A percentile compares a stretch with the other conserved stretches of the same genome.
Conservation (phyloP, 2,329 filamentous ascomycete genomes). For the Aureobasidium sp. region DNA sequence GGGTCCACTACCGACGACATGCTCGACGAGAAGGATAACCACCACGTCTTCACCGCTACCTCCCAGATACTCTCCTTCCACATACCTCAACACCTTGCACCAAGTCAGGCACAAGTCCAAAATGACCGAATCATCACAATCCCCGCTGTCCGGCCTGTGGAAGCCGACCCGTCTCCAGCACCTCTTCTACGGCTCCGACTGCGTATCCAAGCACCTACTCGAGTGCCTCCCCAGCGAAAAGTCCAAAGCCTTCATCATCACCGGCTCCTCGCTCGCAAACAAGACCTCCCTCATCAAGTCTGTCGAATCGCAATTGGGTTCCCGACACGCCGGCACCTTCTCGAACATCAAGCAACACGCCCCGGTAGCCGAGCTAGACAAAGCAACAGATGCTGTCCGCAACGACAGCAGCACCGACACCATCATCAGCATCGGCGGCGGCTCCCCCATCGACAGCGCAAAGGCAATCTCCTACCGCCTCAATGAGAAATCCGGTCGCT, state of each 20-base stretch:
- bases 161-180: conserved; percentile 41
- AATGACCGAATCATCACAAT: conserved; percentile 35
- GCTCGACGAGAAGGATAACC: background rate
- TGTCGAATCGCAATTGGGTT: conserved; percentile 40
- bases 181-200: conserved; percentile 42
- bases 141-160: conserved; percentile 42
- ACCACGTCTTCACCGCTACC: background rate
- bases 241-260: conserved; percentile 51
- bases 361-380: conserved; percentile 45
- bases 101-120: conserved; percentile 26
- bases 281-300: conserved; percentile 45
- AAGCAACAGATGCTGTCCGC: conserved; percentile 40
- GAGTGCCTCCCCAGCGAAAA: conserved; percentile 33
- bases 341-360: conserved; percentile 47
- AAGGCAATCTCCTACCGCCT: conserved; percentile 39
- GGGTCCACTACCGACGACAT: background rate
- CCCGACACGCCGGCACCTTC: conserved; percentile 45
- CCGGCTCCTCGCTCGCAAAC: conserved; percentile 43
- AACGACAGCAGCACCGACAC: conserved; percentile 42
- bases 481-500: conserved; percentile 30
- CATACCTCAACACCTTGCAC: background rate
- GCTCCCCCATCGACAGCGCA: conserved; percentile 45
- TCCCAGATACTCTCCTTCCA: background rate
- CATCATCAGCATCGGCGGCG: conserved; percentile 47
- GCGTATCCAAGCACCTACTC: conserved; percentile 39